Evolutionary conservation across 768 basidiomycete species (phyloP), one percentile per base, ranked within the genome.

Genomic region (Scleroderma citrinum): DNA sequence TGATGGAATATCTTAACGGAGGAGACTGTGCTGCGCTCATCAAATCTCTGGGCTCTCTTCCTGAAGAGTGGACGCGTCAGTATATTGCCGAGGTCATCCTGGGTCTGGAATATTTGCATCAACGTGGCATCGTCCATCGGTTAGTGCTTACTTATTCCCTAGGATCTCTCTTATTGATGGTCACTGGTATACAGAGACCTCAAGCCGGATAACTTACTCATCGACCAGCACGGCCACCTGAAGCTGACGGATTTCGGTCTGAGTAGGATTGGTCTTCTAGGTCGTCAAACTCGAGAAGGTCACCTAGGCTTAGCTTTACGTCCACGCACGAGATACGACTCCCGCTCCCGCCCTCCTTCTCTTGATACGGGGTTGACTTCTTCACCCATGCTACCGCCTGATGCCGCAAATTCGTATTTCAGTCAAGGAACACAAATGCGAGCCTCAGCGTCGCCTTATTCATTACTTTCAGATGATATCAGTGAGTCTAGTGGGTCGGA

Each of bases 1-100:
- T 99, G 45, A 99, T 99, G 96, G 96, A 99, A 66, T 99, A 99
- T 65, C 80, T 99, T 29, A 96, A 96, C 56, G 95, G 95, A 31
- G 96, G 96, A 6, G 96, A 99, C 61, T 97, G 96, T 58, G 96
- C 94, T 10, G 91, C 93, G 3, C 78, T 98, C 51, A 90, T 99
- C 77, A 98, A 98, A 70, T 87, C 89, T 17, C 62, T 98, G n/a
- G 96, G 94, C 5, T 84, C 78, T 17, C 69, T 99, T 12, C 88
- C 93, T 0, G 96, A 99, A 66, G 93, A 96, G 57, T 98, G 96
- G 96, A 87, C 94, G 1, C 84, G 85, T 66, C 87, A 92, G 57
- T 99, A 98, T 62, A 83, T 97, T 53, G 96, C 96, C 1, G 96
- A 98, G 63, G 93, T 98, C 12, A 83, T 93, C 17, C 76, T 98